Percentiles rank a stretch among this genome's conserved stretches.
Conservation (phyloP, 768 basidiomycete species). For the Auricularia heimuer region DNA sequence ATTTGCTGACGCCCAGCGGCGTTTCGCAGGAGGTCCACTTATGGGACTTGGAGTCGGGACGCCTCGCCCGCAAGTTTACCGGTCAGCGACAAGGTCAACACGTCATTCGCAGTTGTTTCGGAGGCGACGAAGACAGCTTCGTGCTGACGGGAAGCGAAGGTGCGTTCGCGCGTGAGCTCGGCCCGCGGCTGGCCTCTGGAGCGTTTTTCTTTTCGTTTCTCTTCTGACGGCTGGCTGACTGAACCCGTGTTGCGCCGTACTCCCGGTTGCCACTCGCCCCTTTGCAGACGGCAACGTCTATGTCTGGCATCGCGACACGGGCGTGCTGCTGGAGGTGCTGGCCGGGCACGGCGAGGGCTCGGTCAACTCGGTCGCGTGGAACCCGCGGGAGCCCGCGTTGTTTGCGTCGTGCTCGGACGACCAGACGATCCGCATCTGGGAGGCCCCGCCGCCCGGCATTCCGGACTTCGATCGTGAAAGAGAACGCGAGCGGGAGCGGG, state of each 20-base stretch:
- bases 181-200: slow-evolving; percentile 4
- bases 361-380: slow-evolving; percentile 96
- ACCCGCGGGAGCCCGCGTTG: slow-evolving; percentile 78
- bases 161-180: slow-evolving; percentile 23
- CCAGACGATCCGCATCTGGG: slow-evolving; percentile 84
- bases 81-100: slow-evolving; percentile 80
- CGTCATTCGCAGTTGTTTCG: slow-evolving; percentile 90
- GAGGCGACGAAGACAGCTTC: slow-evolving; percentile 79
- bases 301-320: slow-evolving; percentile 88
- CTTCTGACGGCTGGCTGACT: neutral
- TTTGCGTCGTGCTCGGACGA: slow-evolving; percentile 98
- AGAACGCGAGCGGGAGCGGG: neutral
- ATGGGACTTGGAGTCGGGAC: slow-evolving; percentile 63
- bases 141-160: slow-evolving; percentile 95
- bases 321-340: slow-evolving; percentile 75
- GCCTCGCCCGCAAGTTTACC: slow-evolving; percentile 67
- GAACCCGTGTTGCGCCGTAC: neutral
- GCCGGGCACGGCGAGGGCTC: slow-evolving; percentile 80
- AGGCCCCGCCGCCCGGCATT: slow-evolving; percentile 29
- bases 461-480: neutral
- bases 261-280: slow-evolving; percentile 6
- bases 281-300: slow-evolving; percentile 80
- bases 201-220: no score
- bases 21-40: slow-evolving; percentile 71
- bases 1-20: neutral